Conservation (phyloP, 441 rosid genomes). For the Adansonia rubrostipa region DNA sequence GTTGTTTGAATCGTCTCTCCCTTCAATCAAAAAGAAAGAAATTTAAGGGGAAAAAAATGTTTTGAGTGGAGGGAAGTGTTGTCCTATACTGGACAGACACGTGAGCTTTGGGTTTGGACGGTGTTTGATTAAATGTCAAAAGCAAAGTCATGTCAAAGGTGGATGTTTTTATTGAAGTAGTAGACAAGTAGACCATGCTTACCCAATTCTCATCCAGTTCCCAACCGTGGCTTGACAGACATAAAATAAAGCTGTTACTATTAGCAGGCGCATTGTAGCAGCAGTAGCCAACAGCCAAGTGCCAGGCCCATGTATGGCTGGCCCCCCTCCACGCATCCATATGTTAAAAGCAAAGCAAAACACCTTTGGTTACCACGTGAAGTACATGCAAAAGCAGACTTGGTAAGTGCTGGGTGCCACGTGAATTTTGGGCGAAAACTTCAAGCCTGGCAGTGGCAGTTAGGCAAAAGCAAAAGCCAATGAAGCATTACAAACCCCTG, state of each 20-base stretch:
- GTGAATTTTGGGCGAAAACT: neutral
- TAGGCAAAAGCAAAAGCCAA: neutral
- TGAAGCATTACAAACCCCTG: neutral
- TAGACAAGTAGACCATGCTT: too few relatives aligned
- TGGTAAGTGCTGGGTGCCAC: neutral
- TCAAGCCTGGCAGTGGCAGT: neutral
- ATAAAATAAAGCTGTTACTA: too few relatives aligned
- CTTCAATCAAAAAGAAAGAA: too few relatives aligned
- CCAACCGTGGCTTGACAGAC: neutral
- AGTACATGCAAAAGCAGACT: neutral
- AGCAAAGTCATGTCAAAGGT: too few relatives aligned
- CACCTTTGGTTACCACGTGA: neutral
- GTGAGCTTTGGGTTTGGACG: too few relatives aligned
- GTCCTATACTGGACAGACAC: too few relatives aligned
- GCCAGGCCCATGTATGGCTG: neutral
- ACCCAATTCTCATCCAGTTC: too few relatives aligned
- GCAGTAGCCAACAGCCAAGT: neutral
- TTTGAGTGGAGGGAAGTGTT: too few relatives aligned
- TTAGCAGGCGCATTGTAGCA: neutral
- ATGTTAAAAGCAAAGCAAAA: neutral
- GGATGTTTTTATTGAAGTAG: too few relatives aligned
- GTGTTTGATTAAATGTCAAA: too few relatives aligned
- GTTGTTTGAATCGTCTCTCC: too few relatives aligned
- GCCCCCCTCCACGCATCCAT: neutral
- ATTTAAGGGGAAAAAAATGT: too few relatives aligned